Evolutionary conservation across 2,329 filamentous ascomycete species (phyloP), one percentile per base, ranked within the genome.

Genomic region (Akanthomyces uredinophilus): DNA sequence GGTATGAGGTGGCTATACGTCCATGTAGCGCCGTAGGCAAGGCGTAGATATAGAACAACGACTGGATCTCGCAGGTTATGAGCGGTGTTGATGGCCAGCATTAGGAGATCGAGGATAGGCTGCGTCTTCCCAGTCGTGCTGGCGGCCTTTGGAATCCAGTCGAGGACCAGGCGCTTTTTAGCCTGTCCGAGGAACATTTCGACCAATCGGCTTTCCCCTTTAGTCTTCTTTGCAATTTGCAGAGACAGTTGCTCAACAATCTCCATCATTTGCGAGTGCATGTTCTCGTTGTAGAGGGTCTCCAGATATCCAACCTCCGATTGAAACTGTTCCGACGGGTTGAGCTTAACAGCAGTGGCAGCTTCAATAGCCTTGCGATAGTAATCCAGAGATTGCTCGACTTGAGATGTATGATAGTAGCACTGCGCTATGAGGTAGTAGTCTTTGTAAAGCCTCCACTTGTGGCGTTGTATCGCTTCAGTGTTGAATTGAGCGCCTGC

Each of bases 111-210:
- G 0, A 73, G 63, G 14, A 76, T 64, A 10, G 73, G 70, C 0
- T 68, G 68, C 0, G 70, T 69, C 62, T 72, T 68, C 3, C 69
- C 68, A 0, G 70, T 70, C 43, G 75, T 76, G 54, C 73, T 71
- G 0, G 74, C 75, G 1, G 77, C 75, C n/a, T 73, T 74, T 14
- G 76, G 76, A 6, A 78, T 72, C 74, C 75, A 77, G 58, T 78
- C 75, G 32, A 75, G 66, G 1, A 76, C 70, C 4, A 72, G 65
- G 10, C 64, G 68, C 24, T 69, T 73, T 60, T 70, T 75, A 55
- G 70, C 69, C 24, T 75, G 72, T 18, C 71, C 70, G 0, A 78
- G 65, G 7, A 78, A 60, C 39, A 78, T 72, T 43, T 75, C 70
- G 0, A 74, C 70, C 6, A 78, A 65, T 5, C 72, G 70, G 13